Base-by-base conservation (phyloP, 1,284 basidiomycete genomes). In the Heterobasidion annosum region DNA sequence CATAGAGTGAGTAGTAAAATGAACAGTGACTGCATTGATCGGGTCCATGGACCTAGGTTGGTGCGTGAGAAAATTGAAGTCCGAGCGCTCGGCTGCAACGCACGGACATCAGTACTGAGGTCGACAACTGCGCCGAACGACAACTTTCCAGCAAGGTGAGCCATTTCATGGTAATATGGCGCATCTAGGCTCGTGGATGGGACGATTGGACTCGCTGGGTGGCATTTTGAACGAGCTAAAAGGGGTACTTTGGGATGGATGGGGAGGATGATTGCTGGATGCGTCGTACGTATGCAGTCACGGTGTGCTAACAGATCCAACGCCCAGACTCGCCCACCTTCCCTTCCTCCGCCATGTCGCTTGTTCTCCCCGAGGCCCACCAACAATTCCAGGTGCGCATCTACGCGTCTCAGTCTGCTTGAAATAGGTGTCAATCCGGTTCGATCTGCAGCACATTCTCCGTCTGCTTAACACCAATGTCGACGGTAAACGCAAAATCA, bases 401-500 rank as follows among this genome's bases (percentile, higher is more conserved):
- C 10, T 33, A 32, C 49, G 18, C 50, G 43, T 25, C 25, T 25
- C 25, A 25, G 25, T 25, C 25, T 5, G 37, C n/a, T 40, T 40
- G 7, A 40, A 40, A 4, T 7, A 10, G 37, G 37, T 40, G n/a
- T 40, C 12, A 40, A 40, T 40, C n/a, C n/a, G n/a, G 25, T 25
- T 7, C 37, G 37, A 10, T 10, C 61, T 64, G 62, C 64, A 95
- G 90, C 93, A 96, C 83, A 97, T 97, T 73, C 77, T 98, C 61
- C 94, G 97, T 91, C 83, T 99, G 56, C 85, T 99, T 69, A 98
- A 99, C 85, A 99, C 97, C 70, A 99, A 99, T 78, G 97, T 99
- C 67, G 95, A 98, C 76, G 97, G 96, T 63, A 95, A 95, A 75
- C 88, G 94, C 69, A 98, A 98, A 82, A 90, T 98, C 73, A 95